Conservation (phyloP, 371 early-diverging fungal species). For the Nematocida sp. region DNA sequence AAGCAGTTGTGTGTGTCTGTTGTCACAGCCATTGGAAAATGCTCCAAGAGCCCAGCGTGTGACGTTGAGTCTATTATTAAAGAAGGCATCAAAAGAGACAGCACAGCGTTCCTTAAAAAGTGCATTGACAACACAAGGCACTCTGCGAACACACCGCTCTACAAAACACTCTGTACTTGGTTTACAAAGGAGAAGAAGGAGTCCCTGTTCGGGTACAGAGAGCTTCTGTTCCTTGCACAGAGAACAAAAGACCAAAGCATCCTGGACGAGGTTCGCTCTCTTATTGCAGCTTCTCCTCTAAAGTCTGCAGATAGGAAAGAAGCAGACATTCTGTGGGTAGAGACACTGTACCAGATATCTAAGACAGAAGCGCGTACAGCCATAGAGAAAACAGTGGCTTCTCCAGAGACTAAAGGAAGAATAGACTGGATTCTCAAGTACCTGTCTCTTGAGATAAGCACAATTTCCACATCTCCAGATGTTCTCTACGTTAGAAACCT, state of each 20-base stretch:
- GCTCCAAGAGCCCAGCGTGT: not conserved
- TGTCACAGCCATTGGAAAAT: not conserved
- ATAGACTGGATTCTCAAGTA: conserved; percentile 36
- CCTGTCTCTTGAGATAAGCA: conserved; percentile 3
- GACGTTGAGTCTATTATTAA: not conserved
- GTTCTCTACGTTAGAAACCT: conserved; percentile 24
- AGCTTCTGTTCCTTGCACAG: not conserved
- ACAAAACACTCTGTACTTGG: not conserved
- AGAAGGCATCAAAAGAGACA: conserved; percentile 35
- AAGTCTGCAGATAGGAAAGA: conserved; percentile 37
- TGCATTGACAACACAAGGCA: conserved; percentile 6
- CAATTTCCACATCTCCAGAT: conserved; percentile 9
- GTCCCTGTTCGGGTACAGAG: conserved; percentile 36
- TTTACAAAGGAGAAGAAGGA: conserved; percentile 28
- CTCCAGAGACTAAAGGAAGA: conserved; percentile 1
- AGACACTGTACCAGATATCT: conserved; percentile 13
- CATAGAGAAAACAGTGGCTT: conserved; percentile 13
- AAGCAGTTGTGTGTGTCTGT: not conserved
- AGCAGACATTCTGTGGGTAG: not conserved
- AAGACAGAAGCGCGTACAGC: conserved; percentile 15
- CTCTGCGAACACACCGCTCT: not conserved
- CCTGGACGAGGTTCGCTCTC: not conserved
- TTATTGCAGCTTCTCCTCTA: not conserved
- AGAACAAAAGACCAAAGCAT: not conserved
- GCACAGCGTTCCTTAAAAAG: conserved; percentile 30